These are phyloP conservation scores for Cyclanthera cordifolia DNA, from an alignment of 306 rosid genomes.

Conservation along the genomic window DNA sequence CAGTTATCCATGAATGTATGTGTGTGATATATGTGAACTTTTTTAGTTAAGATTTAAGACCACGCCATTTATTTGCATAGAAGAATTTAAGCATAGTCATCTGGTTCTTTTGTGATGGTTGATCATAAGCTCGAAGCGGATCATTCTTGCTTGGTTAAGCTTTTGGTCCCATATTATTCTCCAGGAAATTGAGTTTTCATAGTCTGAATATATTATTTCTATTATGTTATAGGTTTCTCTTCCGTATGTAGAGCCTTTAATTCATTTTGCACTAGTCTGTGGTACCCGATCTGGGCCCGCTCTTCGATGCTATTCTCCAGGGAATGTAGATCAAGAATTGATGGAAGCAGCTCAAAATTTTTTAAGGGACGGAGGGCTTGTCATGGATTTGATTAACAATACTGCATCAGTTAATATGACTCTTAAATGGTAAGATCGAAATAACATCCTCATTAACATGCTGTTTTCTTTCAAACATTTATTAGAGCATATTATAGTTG, in stretches of 20 bases:
- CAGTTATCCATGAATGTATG: not conserved
- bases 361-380: constrained; percentile 55
- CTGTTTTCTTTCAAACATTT: not conserved
- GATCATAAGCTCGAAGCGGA: not conserved
- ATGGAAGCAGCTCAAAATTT: constrained; percentile 57
- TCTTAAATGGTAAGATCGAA: constrained; percentile 66
- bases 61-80: not conserved
- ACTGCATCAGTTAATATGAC: constrained; percentile 45
- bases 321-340: constrained; percentile 58
- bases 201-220: not conserved
- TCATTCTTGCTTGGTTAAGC: not conserved
- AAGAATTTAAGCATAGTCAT: not conserved
- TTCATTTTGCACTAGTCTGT: constrained; percentile 64
- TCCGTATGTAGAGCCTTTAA: constrained; percentile 76
- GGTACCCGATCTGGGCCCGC: constrained; percentile 78
- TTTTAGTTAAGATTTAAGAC: not conserved
- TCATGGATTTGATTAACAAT: constrained; percentile 38
- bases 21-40: not conserved
- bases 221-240: constrained; percentile 51
- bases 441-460: not conserved
- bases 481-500: not conserved
- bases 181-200: not conserved
- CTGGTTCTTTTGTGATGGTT: not conserved
- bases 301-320: constrained; percentile 69
- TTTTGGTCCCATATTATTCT: not conserved